Percentiles rank a stretch among this genome's conserved stretches.
phyloP scores from a whole-genome alignment of 1,284 basidiomycete species.

The Melanopsichium pennsylvanicum region DNA sequence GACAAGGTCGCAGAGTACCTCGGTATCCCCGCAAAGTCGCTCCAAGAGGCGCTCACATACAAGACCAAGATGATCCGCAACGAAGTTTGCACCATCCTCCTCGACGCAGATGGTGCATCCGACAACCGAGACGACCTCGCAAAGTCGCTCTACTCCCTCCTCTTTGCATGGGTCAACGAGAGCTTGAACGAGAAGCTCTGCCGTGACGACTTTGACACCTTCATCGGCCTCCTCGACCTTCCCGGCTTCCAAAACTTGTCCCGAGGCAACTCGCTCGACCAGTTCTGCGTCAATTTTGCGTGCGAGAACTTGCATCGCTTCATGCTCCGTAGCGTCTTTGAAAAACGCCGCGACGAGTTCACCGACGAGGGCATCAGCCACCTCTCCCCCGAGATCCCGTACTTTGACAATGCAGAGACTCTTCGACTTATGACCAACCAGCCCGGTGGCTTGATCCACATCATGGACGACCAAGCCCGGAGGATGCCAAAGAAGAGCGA shows the following conservation, averaged over 20 bases:
- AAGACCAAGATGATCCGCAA: conserved; percentile 90
- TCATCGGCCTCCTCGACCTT: conserved; percentile 93
- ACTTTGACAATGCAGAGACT: conserved; percentile 91
- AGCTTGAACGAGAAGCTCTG: conserved; percentile 87
- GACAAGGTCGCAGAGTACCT: conserved; percentile 87
- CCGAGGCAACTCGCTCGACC: conserved; percentile 88
- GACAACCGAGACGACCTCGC: conserved; percentile 92
- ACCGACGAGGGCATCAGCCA: conserved; percentile 80
- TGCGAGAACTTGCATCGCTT: conserved; percentile 89
- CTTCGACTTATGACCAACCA: conserved; percentile 83
- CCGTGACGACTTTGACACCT: conserved; percentile 70
- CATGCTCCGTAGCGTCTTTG: conserved; percentile 81
- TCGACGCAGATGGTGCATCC: conserved; percentile 90
- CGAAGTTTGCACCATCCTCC: conserved; percentile 93
- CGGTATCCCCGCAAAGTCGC: conserved; percentile 77
- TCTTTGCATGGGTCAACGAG: conserved; percentile 97
- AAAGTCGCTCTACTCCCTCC: conserved; percentile 87
- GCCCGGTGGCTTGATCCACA: conserved; percentile 91
- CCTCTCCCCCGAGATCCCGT: conserved; percentile 77
- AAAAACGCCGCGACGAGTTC: conserved; percentile 81
- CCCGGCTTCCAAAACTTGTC: conserved; percentile 77
- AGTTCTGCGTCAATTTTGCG: conserved; percentile 95
- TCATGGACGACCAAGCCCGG: conserved; percentile 94
- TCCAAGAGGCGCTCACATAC: conserved; percentile 88
- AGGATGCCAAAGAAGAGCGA: conserved; percentile 88